phyloP scores from a whole-genome alignment of 768 basidiomycete genomes.

The Kwoniella bestiolae region DNA sequence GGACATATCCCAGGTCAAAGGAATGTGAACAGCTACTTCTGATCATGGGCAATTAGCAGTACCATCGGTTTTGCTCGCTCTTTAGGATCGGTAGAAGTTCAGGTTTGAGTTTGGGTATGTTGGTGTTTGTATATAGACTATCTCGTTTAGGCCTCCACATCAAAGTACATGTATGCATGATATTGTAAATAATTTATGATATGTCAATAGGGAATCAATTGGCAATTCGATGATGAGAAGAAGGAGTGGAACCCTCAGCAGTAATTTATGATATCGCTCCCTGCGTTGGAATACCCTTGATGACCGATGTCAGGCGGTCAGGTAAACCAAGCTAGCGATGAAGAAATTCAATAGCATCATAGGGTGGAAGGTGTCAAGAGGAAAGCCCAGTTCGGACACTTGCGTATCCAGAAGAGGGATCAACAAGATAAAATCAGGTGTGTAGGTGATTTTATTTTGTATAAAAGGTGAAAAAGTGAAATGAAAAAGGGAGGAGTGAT shows the following conservation, averaged over 20 bases:
- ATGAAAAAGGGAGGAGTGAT: constrained; percentile 18
- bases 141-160: not conserved
- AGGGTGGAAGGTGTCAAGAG: constrained; percentile 25
- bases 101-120: not conserved
- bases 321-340: constrained; percentile 49
- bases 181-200: not conserved
- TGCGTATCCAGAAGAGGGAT: not conserved
- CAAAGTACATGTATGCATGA: not conserved
- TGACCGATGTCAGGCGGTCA: constrained; percentile 40
- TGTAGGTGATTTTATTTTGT: constrained; percentile 21
- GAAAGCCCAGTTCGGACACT: too few relatives aligned
- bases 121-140: not conserved
- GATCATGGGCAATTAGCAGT: too few relatives aligned
- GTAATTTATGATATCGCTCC: constrained; percentile 46
- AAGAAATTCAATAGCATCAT: constrained; percentile 56
- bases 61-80: too few relatives aligned
- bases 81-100: not conserved
- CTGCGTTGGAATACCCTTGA: constrained; percentile 32
- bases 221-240: not conserved
- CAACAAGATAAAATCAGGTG: constrained; percentile 13
- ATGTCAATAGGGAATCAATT: not conserved
- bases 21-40: constrained; percentile 16
- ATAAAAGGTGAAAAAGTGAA: constrained; percentile 6
- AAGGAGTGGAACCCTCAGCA: constrained; percentile 43
- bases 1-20: constrained; percentile 37